Evolutionary conservation across 192 early-diverging fungal species (phyloP).

Genomic region (Coemansia furcata): DNA sequence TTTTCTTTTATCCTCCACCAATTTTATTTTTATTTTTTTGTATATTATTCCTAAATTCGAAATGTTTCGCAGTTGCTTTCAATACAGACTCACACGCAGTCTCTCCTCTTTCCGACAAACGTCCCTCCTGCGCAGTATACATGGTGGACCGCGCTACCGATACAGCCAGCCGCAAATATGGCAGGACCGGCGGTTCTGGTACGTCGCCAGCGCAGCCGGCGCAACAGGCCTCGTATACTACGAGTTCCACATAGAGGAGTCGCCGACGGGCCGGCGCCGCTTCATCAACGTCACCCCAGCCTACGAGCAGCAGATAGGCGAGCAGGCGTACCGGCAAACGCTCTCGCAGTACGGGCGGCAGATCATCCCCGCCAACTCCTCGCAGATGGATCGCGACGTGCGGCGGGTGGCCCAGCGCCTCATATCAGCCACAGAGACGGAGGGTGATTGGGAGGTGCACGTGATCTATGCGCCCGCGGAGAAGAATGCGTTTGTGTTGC

Average conservation of each 20-base stretch:
- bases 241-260: slow-evolving; percentile 36
- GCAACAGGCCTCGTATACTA: slow-evolving; percentile 32
- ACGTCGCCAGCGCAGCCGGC: slow-evolving; percentile 14
- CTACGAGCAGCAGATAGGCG: slow-evolving; percentile 54
- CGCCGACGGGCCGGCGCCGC: slow-evolving; percentile 49
- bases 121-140: slow-evolving; percentile 8
- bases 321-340: slow-evolving; percentile 69
- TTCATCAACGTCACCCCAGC: slow-evolving; percentile 44
- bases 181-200: slow-evolving; percentile 36
- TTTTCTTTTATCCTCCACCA: background rate
- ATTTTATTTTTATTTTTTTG: background rate
- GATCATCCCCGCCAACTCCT: slow-evolving; percentile 71
- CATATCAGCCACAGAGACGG: slow-evolving; percentile 68
- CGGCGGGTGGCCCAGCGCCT: slow-evolving; percentile 66
- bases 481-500: slow-evolving; percentile 92
- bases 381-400: slow-evolving; percentile 61
- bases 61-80: background rate
- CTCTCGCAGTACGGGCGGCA: slow-evolving; percentile 60
- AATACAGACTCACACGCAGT: background rate
- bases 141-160: background rate
- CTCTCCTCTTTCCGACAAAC: background rate
- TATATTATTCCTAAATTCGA: background rate
- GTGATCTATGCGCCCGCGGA: slow-evolving; percentile 73
- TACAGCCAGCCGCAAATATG: slow-evolving; percentile 5
- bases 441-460: slow-evolving; percentile 83